A percentile compares a stretch with the other conserved stretches of the same genome.
These are phyloP conservation scores for Suillus clintonianus DNA, from an alignment of 768 basidiomycete species.

Conservation along the genomic window DNA sequence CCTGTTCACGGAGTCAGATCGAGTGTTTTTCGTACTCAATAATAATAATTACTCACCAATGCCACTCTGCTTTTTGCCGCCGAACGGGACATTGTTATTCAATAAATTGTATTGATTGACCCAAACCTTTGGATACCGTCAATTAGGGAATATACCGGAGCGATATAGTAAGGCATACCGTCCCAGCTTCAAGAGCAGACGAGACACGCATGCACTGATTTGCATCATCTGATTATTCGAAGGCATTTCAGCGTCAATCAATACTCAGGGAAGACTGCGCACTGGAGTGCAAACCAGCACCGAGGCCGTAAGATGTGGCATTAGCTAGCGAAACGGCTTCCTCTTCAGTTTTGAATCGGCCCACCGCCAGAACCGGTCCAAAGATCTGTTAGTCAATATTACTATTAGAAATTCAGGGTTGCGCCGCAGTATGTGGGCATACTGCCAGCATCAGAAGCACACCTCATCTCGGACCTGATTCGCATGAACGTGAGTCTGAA, in stretches of 20 bases:
- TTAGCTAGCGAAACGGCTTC: slow-evolving; percentile 87
- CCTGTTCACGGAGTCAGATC: slow-evolving; percentile 46
- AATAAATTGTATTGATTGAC: slow-evolving; percentile 87
- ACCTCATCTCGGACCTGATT: slow-evolving; percentile 35
- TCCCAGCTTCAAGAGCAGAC: slow-evolving; percentile 84
- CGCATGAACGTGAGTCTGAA: slow-evolving; percentile 25
- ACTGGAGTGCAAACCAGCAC: slow-evolving; percentile 90
- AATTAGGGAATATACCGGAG: slow-evolving; percentile 7
- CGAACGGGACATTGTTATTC: slow-evolving; percentile 90
- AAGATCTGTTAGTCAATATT: slow-evolving; percentile 65
- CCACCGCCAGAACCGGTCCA: slow-evolving; percentile 87
- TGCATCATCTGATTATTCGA: slow-evolving; percentile 58
- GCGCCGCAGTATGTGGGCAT: slow-evolving; percentile 6
- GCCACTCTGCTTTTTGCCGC: slow-evolving; percentile 92
- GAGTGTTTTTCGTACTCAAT: neutral
- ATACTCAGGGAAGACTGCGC: slow-evolving; percentile 25
- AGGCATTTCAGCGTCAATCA: neutral
- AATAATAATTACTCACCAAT: slow-evolving; percentile 53
- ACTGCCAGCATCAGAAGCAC: slow-evolving; percentile 5
- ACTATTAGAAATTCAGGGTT: slow-evolving; percentile 4
- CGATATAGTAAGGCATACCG: slow-evolving; percentile 45
- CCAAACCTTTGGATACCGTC: slow-evolving; percentile 63
- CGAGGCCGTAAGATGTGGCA: slow-evolving; percentile 87
- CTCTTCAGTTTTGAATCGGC: slow-evolving; percentile 82
- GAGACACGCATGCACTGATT: slow-evolving; percentile 90